Conservation (phyloP, 179 eudicot genomes). For the Silene coronaria region DNA sequence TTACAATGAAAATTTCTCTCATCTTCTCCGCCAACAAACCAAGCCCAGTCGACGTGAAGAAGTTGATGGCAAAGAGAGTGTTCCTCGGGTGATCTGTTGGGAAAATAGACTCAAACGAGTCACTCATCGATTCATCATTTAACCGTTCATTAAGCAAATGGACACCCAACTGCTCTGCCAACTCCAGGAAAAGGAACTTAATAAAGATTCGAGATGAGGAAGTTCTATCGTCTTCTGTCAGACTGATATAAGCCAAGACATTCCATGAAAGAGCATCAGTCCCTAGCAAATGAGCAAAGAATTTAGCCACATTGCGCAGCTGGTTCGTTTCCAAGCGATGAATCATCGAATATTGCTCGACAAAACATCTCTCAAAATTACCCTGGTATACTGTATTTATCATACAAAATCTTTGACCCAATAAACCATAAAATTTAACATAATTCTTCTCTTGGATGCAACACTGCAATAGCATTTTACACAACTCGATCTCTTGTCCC, state of each 20-base stretch:
- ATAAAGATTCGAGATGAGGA: conserved; percentile 90
- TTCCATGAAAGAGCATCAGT: conserved; percentile 85
- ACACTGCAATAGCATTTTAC: conserved; percentile 82
- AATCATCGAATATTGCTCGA: conserved; percentile 84
- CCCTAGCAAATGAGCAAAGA: conserved; percentile 83
- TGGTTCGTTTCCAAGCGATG: conserved; percentile 83
- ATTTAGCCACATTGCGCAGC: conserved; percentile 76
- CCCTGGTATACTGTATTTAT: conserved; percentile 68
- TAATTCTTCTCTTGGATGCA: conserved; percentile 93
- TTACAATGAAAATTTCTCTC: conserved; percentile 57
- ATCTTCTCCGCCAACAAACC: conserved; percentile 85
- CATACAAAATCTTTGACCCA: conserved; percentile 90
- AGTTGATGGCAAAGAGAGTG: conserved; percentile 76
- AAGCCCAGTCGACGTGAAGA: conserved; percentile 83
- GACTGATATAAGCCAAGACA: conserved; percentile 68
- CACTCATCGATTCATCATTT: conserved; percentile 63
- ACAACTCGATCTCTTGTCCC: conserved; percentile 95
- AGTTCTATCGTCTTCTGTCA: conserved; percentile 88
- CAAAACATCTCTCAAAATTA: conserved; percentile 79
- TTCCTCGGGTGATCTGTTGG: conserved; percentile 77
- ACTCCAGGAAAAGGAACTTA: conserved; percentile 88
- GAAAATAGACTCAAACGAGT: conserved; percentile 71
- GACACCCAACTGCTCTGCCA: conserved; percentile 81
- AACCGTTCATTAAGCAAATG: conserved; percentile 67
- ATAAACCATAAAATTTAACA: conserved; percentile 76